These are phyloP conservation scores for Nemania serpens DNA, from an alignment of 2,329 filamentous ascomycete genomes.

Conservation along the genomic window DNA sequence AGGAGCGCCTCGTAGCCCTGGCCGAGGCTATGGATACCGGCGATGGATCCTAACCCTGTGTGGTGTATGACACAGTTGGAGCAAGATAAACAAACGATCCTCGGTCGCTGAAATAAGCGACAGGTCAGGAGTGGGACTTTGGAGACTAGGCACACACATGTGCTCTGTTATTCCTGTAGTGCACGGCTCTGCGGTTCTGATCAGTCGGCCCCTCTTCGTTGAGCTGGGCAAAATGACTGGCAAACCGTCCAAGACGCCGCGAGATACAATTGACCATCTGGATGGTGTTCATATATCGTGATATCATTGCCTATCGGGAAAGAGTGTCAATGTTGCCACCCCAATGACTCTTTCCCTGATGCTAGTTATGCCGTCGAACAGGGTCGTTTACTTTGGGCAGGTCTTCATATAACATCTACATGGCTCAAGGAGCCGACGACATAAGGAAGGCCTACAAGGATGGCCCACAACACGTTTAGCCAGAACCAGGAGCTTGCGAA, in stretches of 20 bases:
- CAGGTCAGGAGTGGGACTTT: constrained; percentile 24
- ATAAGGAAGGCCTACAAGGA: not conserved
- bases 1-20: constrained; percentile 61
- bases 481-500: not conserved
- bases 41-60: constrained; percentile 44
- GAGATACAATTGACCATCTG: constrained; percentile 22
- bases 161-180: constrained; percentile 19
- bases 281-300: constrained; percentile 13
- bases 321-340: constrained; percentile 7
- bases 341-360: not conserved
- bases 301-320: not conserved
- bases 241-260: constrained; percentile 15
- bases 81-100: constrained; percentile 16
- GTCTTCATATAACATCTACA: not conserved
- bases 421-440: no score
- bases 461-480: not conserved
- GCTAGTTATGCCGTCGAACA: not conserved
- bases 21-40: constrained; percentile 43
- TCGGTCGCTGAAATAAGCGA: constrained; percentile 24
- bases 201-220: constrained; percentile 26
- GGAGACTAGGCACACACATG: constrained; percentile 6
- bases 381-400: not conserved
- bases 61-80: not conserved
- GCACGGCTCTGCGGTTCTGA: constrained; percentile 19
- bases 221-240: constrained; percentile 28